Conservation (phyloP, 75 land plant genomes). For the Larix kaempferi region DNA sequence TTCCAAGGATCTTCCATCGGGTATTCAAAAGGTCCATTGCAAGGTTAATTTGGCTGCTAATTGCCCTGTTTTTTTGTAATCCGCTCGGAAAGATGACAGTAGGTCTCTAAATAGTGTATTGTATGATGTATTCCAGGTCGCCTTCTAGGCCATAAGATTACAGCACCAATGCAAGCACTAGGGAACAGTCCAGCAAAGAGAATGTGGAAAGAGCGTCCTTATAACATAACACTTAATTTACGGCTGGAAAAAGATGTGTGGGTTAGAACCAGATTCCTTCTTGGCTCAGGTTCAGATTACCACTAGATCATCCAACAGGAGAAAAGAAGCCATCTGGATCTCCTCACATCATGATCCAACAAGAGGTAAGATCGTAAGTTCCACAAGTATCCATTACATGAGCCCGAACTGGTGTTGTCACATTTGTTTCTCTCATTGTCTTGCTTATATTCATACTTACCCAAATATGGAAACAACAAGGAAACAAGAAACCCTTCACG, state of each 20-base stretch:
- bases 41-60: constrained; percentile 28
- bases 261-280: constrained; percentile 61
- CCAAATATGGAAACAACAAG: no score
- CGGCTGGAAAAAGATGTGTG: constrained; percentile 84
- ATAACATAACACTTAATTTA: constrained; percentile 66
- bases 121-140: constrained; percentile 40
- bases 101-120: not conserved
- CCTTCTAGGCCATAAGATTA: constrained; percentile 70
- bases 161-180: constrained; percentile 42
- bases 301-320: not conserved
- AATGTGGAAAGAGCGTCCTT: constrained; percentile 63
- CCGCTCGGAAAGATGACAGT: no score
- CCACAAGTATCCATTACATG: no score
- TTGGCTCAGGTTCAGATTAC: not conserved
- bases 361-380: no score
- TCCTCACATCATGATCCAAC: constrained; percentile 19
- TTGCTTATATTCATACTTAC: no score
- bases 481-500: no score
- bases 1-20: constrained; percentile 72
- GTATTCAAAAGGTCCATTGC: constrained; percentile 78
- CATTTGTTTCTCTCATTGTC: no score
- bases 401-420: no score
- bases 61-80: not conserved
- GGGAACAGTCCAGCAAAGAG: constrained; percentile 55
- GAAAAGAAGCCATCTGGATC: constrained; percentile 8